Conservation (phyloP, 371 early-diverging fungal species). For the Actinomucor elegans region DNA sequence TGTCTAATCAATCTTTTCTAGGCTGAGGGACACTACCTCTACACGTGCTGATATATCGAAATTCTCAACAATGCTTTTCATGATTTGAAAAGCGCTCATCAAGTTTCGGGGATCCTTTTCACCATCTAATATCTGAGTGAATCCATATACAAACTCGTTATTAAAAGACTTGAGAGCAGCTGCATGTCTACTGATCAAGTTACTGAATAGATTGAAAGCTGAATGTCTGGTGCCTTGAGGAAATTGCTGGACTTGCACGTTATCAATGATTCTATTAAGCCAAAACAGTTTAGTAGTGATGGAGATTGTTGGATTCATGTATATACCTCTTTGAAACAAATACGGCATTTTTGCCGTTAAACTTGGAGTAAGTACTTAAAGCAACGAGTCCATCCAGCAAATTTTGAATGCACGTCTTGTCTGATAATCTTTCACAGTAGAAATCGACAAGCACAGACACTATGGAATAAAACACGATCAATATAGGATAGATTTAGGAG, state of each 20-base stretch:
- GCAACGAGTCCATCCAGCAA: constrained; percentile 67
- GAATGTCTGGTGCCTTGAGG: constrained; percentile 56
- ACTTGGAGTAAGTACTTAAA: constrained; percentile 58
- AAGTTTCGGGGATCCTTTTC: constrained; percentile 98
- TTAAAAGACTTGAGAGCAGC: constrained; percentile 44
- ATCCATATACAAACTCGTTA: constrained; percentile 80
- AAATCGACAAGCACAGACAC: constrained; percentile 74
- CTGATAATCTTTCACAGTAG: constrained; percentile 74
- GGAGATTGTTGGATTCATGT: too few relatives aligned
- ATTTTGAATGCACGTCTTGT: constrained; percentile 72
- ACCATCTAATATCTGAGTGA: constrained; percentile 89
- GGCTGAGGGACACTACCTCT: constrained; percentile 59
- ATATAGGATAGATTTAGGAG: not conserved
- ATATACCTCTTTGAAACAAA: constrained; percentile 56
- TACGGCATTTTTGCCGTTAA: constrained; percentile 57
- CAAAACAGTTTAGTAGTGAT: too few relatives aligned
- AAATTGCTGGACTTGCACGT: constrained; percentile 62
- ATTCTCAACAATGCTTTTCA: constrained; percentile 61
- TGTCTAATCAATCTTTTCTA: not conserved
- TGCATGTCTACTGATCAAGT: constrained; percentile 37
- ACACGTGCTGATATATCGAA: constrained; percentile 78
- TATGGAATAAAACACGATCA: constrained; percentile 9
- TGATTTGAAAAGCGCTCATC: constrained; percentile 78
- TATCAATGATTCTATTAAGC: constrained; percentile 44
- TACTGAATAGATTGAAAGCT: constrained; percentile 47